These are phyloP conservation scores for Fusarium sp. DNA, from an alignment of 2,329 filamentous ascomycete genomes.

Conservation along the genomic window DNA sequence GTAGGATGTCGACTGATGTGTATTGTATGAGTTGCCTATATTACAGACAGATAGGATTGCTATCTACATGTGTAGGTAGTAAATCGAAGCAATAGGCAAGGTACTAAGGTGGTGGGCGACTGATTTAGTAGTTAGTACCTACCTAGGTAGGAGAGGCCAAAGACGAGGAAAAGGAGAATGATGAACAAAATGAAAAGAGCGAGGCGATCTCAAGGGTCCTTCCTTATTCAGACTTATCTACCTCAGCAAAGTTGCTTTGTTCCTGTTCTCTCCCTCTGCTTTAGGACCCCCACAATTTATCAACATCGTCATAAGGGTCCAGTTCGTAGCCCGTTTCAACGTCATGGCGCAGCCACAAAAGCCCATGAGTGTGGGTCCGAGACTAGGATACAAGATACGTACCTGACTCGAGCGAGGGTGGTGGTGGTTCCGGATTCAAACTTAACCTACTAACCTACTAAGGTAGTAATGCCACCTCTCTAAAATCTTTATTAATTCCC, in stretches of 20 bases:
- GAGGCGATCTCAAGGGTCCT: neutral
- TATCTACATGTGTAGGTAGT: neutral
- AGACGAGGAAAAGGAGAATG: neutral
- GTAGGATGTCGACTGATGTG: neutral
- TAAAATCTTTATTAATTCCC: too few relatives aligned
- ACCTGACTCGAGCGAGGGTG: neutral
- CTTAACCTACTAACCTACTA: too few relatives aligned
- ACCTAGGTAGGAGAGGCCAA: neutral
- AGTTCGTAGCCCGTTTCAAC: constrained; percentile 12
- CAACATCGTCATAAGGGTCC: constrained; percentile 36
- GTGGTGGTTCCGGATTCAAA: too few relatives aligned
- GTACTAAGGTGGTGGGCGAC: neutral
- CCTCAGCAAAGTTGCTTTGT: neutral
- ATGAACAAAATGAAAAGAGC: neutral
- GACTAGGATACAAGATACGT: neutral
- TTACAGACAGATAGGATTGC: neutral
- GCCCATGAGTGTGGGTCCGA: neutral
- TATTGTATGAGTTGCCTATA: neutral
- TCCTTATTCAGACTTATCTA: constrained; percentile 9
- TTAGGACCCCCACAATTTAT: constrained; percentile 10
- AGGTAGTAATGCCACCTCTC: too few relatives aligned
- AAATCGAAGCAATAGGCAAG: neutral
- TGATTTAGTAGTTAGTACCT: too few relatives aligned
- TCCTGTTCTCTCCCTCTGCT: neutral
- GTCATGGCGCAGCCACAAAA: constrained; percentile 35